Evolutionary conservation across 2,329 filamentous ascomycete species (phyloP), one percentile per base, ranked within the genome.

Genomic region (Purpureocillium lavendulum): DNA sequence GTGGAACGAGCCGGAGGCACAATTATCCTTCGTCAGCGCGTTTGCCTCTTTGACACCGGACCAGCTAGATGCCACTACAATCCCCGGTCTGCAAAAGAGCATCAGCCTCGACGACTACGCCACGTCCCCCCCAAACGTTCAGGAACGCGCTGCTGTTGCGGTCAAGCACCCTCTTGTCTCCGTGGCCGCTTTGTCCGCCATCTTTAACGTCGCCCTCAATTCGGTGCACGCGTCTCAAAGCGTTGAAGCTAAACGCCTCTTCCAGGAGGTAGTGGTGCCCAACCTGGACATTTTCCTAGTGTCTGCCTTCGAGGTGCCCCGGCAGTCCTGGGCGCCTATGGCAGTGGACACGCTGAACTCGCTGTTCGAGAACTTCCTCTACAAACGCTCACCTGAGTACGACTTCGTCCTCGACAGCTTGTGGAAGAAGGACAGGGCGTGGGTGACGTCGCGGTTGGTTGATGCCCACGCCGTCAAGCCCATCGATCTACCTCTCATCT

Each of bases 21-120:
- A 97, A 48, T 68, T 98, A 29, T 94, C 89, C n/a, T 96, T 97
- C 57, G 77, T 97, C 39, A 83, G 84, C 46, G 88, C 88, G 14
- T 96, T 90, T 57, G 73, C 90, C 16, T 85, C 84, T 4, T 74
- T 89, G 41, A 77, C 75, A 11, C 74, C 82, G 0, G 77, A 86
- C 21, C 77, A 89, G 52, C 72, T 95, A 18, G 88, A 97, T 57
- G 84, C 87, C 3, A 84, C 81, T 11, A 84, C 84, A 29, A 92
- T 97, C 42, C 90, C 88, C 1, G 79, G 83, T 28, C 73, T 97
- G 29, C 77, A 85, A 40, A 75, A 80, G 17, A 87, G 87, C 3
- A 94, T 96, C 56, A 78, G 80, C 2, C 53, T 76, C 3, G 69
- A 75, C 4, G 70, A 75, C 6, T 79, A 78, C 44, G 62, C 62